These are phyloP conservation scores for Xylariaceae sp. DNA, from an alignment of 2,329 filamentous ascomycete species.

Conservation along the genomic window DNA sequence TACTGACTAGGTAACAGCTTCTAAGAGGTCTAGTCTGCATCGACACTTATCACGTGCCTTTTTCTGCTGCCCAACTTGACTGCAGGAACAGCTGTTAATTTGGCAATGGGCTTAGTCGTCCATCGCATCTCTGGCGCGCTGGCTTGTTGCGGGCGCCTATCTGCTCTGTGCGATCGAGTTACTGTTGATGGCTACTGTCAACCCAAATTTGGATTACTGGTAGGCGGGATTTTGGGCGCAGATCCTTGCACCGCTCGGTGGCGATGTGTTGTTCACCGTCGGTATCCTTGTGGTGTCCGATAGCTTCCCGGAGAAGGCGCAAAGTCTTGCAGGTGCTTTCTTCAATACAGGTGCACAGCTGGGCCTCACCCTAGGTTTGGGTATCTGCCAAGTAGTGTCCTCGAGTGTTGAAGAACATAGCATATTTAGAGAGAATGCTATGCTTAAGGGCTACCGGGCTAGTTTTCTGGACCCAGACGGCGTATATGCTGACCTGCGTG, in stretches of 20 bases:
- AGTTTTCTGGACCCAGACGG: constrained; percentile 53
- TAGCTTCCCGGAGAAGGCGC: constrained; percentile 49
- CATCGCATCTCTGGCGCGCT: constrained; percentile 35
- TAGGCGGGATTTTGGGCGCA: constrained; percentile 40
- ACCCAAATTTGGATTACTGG: constrained; percentile 49
- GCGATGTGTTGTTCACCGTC: constrained; percentile 52
- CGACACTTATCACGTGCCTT: constrained; percentile 34
- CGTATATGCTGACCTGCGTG: constrained; percentile 36
- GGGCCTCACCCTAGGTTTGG: constrained; percentile 50
- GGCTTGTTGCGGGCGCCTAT: constrained; percentile 37
- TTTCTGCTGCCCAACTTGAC: constrained; percentile 43
- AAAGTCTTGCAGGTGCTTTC: constrained; percentile 56
- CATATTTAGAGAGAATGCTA: constrained; percentile 20
- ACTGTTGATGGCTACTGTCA: constrained; percentile 51
- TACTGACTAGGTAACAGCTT: constrained; percentile 23
- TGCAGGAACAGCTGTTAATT: constrained; percentile 39
- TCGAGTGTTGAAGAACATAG: constrained; percentile 41
- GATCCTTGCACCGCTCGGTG: constrained; percentile 41
- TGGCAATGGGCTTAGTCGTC: constrained; percentile 41
- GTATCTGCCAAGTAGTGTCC: constrained; percentile 46
- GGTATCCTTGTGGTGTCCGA: constrained; percentile 52
- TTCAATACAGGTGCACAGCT: constrained; percentile 58
- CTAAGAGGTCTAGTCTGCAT: constrained; percentile 38
- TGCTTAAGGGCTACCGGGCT: constrained; percentile 50
- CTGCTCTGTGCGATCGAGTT: constrained; percentile 44